Evolutionary conservation across 768 basidiomycete genomes (phyloP).

Genomic region (Crassisporium funariophilum): DNA sequence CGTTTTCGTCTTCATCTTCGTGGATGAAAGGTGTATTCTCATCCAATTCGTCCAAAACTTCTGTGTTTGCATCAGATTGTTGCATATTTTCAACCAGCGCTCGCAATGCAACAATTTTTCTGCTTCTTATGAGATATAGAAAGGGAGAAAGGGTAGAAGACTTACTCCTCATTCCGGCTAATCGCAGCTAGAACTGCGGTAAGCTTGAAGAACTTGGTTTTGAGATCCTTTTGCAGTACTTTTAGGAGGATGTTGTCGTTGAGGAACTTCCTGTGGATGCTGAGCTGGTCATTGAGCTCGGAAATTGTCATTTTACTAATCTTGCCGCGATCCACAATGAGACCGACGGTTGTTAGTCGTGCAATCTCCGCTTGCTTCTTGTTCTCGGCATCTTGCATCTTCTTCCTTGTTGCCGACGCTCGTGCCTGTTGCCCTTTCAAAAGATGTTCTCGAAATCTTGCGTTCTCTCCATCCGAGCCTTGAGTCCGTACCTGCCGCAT

Average conservation of each 20-base stretch:
- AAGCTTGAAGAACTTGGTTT: neutral
- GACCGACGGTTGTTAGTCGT: neutral
- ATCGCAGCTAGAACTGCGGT: neutral
- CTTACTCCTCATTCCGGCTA: neutral
- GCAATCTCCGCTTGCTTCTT: neutral
- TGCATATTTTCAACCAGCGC: neutral
- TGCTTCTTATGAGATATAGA: neutral
- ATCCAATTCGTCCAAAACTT: neutral
- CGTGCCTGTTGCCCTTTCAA: neutral
- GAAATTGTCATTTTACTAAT: neutral
- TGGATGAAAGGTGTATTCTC: neutral
- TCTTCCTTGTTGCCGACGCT: neutral
- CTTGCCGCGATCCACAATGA: neutral
- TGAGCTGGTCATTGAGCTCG: slow-evolving; percentile 2
- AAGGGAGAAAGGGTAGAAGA: neutral
- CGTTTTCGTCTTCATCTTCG: neutral
- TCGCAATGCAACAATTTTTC: neutral
- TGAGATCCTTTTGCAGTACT: neutral
- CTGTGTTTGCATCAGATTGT: neutral
- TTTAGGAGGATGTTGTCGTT: neutral
- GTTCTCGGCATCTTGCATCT: neutral
- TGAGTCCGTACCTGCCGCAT: neutral
- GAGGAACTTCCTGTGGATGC: slow-evolving; percentile 4
- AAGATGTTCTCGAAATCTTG: neutral
- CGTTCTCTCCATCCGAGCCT: neutral